These are phyloP conservation scores for Capronia americana DNA, from an alignment of 2,329 filamentous ascomycete species.

Conservation along the genomic window DNA sequence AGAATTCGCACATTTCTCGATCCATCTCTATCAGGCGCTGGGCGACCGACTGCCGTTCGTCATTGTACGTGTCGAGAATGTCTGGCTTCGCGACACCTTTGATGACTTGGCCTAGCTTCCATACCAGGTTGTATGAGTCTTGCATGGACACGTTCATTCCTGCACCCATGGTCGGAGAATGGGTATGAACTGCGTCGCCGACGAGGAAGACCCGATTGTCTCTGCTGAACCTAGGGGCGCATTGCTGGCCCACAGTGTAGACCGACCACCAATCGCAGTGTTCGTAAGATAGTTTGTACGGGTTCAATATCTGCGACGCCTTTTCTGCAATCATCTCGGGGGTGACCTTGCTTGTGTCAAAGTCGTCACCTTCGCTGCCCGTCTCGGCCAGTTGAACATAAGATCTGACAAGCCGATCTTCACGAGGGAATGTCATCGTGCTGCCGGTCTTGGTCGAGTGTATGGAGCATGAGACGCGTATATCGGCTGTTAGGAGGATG, in stretches of 20 bases:
- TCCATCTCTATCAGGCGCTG: conserved; percentile 71
- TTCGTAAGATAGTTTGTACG: conserved; percentile 69
- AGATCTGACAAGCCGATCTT: conserved; percentile 66
- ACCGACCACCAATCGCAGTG: conserved; percentile 72
- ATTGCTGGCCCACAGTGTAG: conserved; percentile 61
- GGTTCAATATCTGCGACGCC: conserved; percentile 68
- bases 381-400: conserved; percentile 36
- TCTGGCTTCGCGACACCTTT: conserved; percentile 49
- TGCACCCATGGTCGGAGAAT: conserved; percentile 60
- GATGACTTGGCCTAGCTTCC: conserved; percentile 61
- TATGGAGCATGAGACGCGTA: conserved; percentile 64
- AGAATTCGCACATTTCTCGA: conserved; percentile 42
- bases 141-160: conserved; percentile 78
- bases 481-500: conserved; percentile 48
- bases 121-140: conserved; percentile 65
- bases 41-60: conserved; percentile 65
- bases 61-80: conserved; percentile 60
- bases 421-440: conserved; percentile 70
- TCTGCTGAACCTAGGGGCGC: conserved; percentile 63
- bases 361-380: conserved; percentile 44
- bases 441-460: conserved; percentile 63
- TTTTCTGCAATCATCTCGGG: conserved; percentile 67
- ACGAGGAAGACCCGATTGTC: conserved; percentile 70
- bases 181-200: conserved; percentile 68
- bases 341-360: conserved; percentile 66